Percentiles rank a stretch among this genome's conserved stretches.
phyloP scores from a whole-genome alignment of 345 rosid genomes.

The Camelina laxa region DNA sequence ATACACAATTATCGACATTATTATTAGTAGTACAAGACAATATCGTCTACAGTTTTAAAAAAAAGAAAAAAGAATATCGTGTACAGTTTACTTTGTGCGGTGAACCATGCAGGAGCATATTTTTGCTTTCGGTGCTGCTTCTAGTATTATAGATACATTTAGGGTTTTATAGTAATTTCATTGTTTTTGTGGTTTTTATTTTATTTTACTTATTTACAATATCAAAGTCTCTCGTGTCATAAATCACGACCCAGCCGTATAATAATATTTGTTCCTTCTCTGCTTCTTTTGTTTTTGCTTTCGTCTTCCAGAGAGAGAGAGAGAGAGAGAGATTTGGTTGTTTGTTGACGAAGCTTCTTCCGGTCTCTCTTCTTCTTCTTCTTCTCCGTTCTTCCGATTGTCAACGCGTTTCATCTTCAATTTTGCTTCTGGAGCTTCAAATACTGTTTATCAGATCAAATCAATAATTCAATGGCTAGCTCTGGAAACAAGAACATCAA shows the following conservation, averaged over 20 bases:
- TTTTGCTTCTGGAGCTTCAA: conserved; percentile 8
- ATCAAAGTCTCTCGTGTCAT: conserved; percentile 31
- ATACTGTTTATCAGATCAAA: conserved; percentile 22
- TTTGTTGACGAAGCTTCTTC: conserved; percentile 36
- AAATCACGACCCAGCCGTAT: conserved; percentile 35
- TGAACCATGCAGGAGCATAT: too few species aligned
- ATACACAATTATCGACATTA: neutral
- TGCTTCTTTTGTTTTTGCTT: conserved; percentile 2
- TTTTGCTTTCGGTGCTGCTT: too few species aligned
- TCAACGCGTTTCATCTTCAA: conserved; percentile 25
- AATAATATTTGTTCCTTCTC: neutral
- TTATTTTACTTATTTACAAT: too few species aligned
- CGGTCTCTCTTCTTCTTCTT: conserved; percentile 36
- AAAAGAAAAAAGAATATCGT: too few species aligned
- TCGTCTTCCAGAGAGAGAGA: conserved; percentile 16
- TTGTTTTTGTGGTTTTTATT: neutral
- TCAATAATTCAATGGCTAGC: conserved; percentile 31
- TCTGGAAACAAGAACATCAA: conserved; percentile 49
- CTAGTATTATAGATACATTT: too few species aligned
- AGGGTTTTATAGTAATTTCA: neutral
- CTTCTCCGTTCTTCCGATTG: conserved; percentile 32
- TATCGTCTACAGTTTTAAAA: neutral
- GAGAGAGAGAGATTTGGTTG: conserved; percentile 30
- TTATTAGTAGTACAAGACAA: neutral
- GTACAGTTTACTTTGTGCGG: neutral